Base-by-base conservation (phyloP, 2,329 filamentous ascomycete genomes). In the Ceratocystis alfenasii region DNA sequence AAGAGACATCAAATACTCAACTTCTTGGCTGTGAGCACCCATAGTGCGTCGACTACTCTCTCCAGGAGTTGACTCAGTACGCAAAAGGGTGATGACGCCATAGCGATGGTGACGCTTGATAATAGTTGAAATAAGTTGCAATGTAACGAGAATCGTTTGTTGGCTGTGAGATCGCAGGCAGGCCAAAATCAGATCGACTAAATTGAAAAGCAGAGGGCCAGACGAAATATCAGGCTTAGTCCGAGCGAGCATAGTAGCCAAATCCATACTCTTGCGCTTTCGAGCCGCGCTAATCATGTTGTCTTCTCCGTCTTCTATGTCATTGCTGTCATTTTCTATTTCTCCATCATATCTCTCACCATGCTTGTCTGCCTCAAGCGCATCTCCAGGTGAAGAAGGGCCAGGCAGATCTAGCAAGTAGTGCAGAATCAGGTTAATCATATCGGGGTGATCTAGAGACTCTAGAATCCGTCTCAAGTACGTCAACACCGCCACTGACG, bases 401-500 rank as follows among this genome's bases (percentile, higher is more conserved):
- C 55, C 59, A 12, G 66, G 66, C 7, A 96, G 82, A 17, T 90
- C 93, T 36, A 99, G 80, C 1, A 99, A 82, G 73, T 97, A 99
- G 70, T 92, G 89, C 5, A 99, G 82, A 64, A 97, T 94, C 68
- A 96, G 87, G 70, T 96, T 89, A 67, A 96, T 90, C 78, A 99
- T 87, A 72, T 97, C 92, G 6, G 90, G 89, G 73, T 97, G 91
- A 69, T 96, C 90, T 15, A 99, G 80, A 0, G 90, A 88, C 74
- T 96, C 92, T 5, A 99, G 81, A 65, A 97, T 95, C 53, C 89
- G 87, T 67, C 89, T 87, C 45, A 99, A 80, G 74, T 99, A 97
- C 1, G 92, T 96, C 69, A 97, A 80, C 12, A 99, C 94, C 2
- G 94, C 94, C 25, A 97, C 91, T 0, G 94, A 96, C 5, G 94